Evolutionary conservation across 2,329 filamentous ascomycete species (phyloP).

Genomic region (Metarhizium anisopliae): DNA sequence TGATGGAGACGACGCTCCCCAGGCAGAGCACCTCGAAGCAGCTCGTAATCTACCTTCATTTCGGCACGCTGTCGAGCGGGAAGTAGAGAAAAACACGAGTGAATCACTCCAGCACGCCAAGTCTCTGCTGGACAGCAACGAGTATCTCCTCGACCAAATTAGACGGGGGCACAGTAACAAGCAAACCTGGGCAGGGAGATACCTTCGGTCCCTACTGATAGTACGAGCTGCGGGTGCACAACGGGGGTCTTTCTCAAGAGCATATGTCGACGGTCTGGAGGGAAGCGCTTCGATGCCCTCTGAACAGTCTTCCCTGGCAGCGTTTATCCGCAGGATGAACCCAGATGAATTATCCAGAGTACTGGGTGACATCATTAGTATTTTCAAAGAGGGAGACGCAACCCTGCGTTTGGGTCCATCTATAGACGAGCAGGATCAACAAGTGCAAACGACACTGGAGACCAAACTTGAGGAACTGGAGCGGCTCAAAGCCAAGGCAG

Average conservation of each 20-base stretch:
- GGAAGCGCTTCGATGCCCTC: conserved; percentile 41
- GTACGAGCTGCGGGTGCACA: conserved; percentile 28
- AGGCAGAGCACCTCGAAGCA: conserved; percentile 56
- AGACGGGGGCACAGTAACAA: conserved; percentile 18
- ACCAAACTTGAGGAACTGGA: conserved; percentile 37
- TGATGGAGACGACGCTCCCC: conserved; percentile 26
- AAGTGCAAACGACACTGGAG: conserved; percentile 25
- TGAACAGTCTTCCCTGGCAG: conserved; percentile 43
- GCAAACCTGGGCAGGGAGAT: conserved; percentile 29
- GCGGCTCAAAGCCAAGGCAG: conserved; percentile 34
- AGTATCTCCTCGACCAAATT: conserved; percentile 39
- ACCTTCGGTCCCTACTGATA: conserved; percentile 42
- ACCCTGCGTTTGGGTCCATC: conserved; percentile 24
- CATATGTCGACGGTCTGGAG: conserved; percentile 54
- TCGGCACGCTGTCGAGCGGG: conserved; percentile 39
- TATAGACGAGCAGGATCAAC: conserved; percentile 21
- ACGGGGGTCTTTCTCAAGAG: conserved; percentile 35
- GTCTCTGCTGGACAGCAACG: conserved; percentile 51
- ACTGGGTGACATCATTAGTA: conserved; percentile 16
- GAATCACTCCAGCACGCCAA: conserved; percentile 32
- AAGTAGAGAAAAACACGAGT: conserved; percentile 33
- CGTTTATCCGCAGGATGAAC: conserved; percentile 50
- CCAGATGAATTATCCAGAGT: conserved; percentile 17
- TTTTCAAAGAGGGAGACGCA: conserved; percentile 27
- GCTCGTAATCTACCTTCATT: conserved; percentile 64